Evolutionary conservation across 257 asterid species (phyloP), one percentile per base, ranked within the genome.

Genomic region (Oldenlandia corymbosa): DNA sequence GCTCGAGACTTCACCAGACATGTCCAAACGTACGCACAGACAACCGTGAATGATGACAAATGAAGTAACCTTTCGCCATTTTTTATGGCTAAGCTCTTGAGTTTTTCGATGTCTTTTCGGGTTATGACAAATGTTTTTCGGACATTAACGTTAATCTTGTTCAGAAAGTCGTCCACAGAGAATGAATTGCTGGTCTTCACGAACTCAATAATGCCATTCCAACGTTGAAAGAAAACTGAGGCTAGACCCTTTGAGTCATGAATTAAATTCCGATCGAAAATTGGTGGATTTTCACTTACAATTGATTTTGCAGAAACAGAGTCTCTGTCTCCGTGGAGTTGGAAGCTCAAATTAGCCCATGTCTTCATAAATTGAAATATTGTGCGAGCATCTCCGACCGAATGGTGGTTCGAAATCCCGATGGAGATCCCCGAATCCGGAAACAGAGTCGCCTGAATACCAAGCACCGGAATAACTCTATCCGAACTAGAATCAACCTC

Each of bases 1-100:
- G 20, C 41, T 51, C 17, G 56, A 3, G 73, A 62, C 60, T 64
- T 78, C 0, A 27, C 63, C 11, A 69, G 42, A 37, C 87, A 81
- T 18, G 56, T 59, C 87, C 87, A 81, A 10, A 64, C 68, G 30
- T 73, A 74, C 6, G 80, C 75, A 41, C 78, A 76, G 13, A 68
- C 48, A 1, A 74, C 73, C 0, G 79, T 54, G 57, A 79, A 81
- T 20, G 82, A 61, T 23, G 87, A 81, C 10, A 74, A 9, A 12
- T 62, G 58, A 7, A 48, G 7, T 20, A 58, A 2, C 10, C 46
- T 32, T 2, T 71, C 4, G 39, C 9, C 9, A 3, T 34, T 52
- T 32, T 46, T 27, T 12, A 12, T 32, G 34, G 68, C 80, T 21
- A 45, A 47, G 0, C 51, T 70, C 68, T 73, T 78, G 26, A 81